Percentiles rank a stretch among this genome's conserved stretches.
Conservation (phyloP, 352 stramenopile genomes). For the Phytopythium litorale region DNA sequence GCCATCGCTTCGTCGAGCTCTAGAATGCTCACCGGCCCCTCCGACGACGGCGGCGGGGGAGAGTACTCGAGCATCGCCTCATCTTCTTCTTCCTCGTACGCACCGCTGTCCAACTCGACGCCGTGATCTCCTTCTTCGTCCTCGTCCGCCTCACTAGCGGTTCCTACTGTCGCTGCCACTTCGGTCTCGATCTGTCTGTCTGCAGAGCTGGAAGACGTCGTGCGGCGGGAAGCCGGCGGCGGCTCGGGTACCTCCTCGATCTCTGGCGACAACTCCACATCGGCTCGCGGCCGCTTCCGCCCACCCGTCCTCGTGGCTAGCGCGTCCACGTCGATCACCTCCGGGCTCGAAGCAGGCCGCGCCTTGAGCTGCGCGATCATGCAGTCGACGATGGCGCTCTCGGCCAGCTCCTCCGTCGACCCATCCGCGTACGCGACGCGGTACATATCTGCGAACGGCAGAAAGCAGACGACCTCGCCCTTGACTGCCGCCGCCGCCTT, state of each 20-base stretch:
- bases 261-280: constrained; percentile 1
- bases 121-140: neutral
- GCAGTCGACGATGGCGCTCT: constrained; percentile 53
- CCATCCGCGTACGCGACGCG: constrained; percentile 50
- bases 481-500: neutral
- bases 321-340: constrained; percentile 11
- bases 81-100: neutral
- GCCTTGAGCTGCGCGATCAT: constrained; percentile 45
- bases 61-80: neutral
- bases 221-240: neutral
- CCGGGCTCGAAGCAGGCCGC: constrained; percentile 1
- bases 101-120: neutral
- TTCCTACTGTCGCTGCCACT: neutral
- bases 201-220: neutral
- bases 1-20: constrained; percentile 37
- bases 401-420: constrained; percentile 36
- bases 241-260: constrained; percentile 11
- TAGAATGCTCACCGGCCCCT: constrained; percentile 13
- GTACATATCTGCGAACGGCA: constrained; percentile 61
- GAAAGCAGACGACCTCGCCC: constrained; percentile 46
- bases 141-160: neutral
- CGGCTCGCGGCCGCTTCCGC: constrained; percentile 21
- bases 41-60: neutral
- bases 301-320: neutral
- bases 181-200: neutral